Evolutionary conservation across 73 alveolate genomes (phyloP), one percentile per base, ranked within the genome.

Genomic region (Blepharisma stoltei): DNA sequence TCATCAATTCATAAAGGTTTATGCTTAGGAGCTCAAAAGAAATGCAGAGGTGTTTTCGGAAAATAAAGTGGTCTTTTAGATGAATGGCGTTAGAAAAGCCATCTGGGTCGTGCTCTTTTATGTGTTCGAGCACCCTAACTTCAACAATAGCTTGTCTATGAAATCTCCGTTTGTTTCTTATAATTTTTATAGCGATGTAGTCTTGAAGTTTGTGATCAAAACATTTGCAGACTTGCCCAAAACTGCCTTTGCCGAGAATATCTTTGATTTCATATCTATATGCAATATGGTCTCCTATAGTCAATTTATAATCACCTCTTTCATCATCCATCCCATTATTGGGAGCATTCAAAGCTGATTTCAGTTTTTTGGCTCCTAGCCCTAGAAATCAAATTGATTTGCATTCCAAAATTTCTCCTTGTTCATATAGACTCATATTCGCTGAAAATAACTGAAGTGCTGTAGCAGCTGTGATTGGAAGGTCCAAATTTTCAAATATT

Each of bases 181-280:
- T 92, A 32, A 96, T 90, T 89, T 96, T 96, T 32, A 96, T 50
- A 23, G 99, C 98, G 23, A 89, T 91, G 6, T 78, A 38, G 67
- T 91, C 94, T 78, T 94, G 88, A 43, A 82, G 80, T 79, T 91
- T 86, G 78, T 96, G 99, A 77, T 96, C 99, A 23, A 78, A 84
- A 18, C 98, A 96, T 85, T 93, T 78, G 1, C 90, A 75, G 6
- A 95, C 99, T 77, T 94, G 94, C n/a, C 99, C 99, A 82, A 94
- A 96, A 8, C 97, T 84, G 0, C 99, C 99, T 71, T 87, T 81
- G 1, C 99, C 99, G 7, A 96, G 91, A 47, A 88, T 50, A 27
- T 86, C 85, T 23, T 86, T 54, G 50, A 96, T 84, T 84, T 96
- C 99, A 89, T 94, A 96, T 80, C 98, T 70, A 82, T 93, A 96